These are phyloP conservation scores for Corchorus olitorius DNA, from an alignment of 345 rosid species.

Conservation along the genomic window DNA sequence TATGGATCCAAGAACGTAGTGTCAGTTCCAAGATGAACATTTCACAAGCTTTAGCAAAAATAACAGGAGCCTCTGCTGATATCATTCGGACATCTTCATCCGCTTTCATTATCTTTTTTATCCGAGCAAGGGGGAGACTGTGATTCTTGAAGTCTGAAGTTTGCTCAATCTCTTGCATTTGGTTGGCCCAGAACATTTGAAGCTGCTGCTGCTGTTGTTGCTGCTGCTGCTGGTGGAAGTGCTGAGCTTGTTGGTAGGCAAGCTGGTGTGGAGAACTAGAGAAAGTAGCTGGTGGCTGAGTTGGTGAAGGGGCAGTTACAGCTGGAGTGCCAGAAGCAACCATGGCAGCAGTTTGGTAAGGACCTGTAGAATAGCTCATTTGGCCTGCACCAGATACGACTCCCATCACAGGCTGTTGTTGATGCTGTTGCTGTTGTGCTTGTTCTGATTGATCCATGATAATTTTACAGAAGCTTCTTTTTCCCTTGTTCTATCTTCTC, in stretches of 20 bases:
- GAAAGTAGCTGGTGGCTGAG: slow-evolving; percentile 28
- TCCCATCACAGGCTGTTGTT: slow-evolving; percentile 48
- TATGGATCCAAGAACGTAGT: slow-evolving; percentile 61
- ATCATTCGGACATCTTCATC: slow-evolving; percentile 66
- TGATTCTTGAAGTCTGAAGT: slow-evolving; percentile 57
- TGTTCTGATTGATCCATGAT: slow-evolving; percentile 63
- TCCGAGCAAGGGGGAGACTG: slow-evolving; percentile 57
- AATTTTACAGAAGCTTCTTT: not conserved
- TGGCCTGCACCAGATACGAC: slow-evolving; percentile 45
- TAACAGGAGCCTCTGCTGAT: slow-evolving; percentile 62
- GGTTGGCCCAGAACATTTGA: slow-evolving; percentile 57
- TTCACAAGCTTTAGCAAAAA: slow-evolving; percentile 65
- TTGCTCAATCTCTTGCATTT: slow-evolving; percentile 60
- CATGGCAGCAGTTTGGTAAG: slow-evolving; percentile 51
- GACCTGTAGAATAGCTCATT: slow-evolving; percentile 45
- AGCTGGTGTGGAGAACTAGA: slow-evolving; percentile 38
- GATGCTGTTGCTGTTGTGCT: slow-evolving; percentile 41
- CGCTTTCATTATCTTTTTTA: slow-evolving; percentile 69
- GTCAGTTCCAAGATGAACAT: slow-evolving; percentile 59
- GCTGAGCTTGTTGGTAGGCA: slow-evolving; percentile 58
- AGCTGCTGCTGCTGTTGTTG: slow-evolving; percentile 57
- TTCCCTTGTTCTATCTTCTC: slow-evolving; percentile 22
- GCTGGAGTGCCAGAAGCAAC: slow-evolving; percentile 55
- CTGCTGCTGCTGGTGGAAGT: slow-evolving; percentile 53
- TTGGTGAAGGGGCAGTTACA: slow-evolving; percentile 36